Percentiles rank a stretch among this genome's conserved stretches.
phyloP scores from a whole-genome alignment of 352 stramenopile genomes.

The Phytopythium aichiense region DNA sequence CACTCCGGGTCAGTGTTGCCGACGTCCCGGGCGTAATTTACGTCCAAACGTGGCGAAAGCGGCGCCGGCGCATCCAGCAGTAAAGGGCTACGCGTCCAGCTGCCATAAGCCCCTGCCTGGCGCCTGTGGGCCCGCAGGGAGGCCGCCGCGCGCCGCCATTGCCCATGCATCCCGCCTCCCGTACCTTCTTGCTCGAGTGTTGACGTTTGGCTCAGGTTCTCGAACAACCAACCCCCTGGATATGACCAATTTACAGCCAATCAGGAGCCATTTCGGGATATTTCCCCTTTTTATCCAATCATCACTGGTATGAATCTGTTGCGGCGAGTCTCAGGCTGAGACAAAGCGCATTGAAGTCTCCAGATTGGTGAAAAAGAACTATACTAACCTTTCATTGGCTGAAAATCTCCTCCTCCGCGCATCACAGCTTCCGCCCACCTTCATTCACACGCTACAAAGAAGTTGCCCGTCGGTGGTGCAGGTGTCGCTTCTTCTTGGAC shows the following conservation, averaged over 20 bases:
- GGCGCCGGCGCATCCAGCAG: background rate
- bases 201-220: conserved; percentile 4
- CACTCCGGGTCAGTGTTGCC: background rate
- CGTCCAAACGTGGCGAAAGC: background rate
- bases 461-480: background rate
- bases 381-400: background rate
- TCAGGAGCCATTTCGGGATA: background rate
- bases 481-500: background rate
- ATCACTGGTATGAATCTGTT: background rate
- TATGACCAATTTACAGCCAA: background rate
- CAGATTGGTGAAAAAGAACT: background rate
- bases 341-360: background rate
- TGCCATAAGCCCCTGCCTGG: too few species aligned
- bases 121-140: background rate
- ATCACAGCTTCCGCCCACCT: background rate
- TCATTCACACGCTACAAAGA: conserved; percentile 2
- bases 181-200: conserved; percentile 6
- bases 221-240: conserved; percentile 1
- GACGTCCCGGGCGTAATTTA: background rate
- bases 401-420: background rate
- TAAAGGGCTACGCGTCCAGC: background rate
- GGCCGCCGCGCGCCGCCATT: background rate
- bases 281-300: background rate
- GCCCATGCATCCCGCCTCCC: too few species aligned
- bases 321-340: conserved; percentile 1